These are phyloP conservation scores for Calonectria hongkongensis DNA, from an alignment of 2,329 filamentous ascomycete genomes.

Conservation along the genomic window DNA sequence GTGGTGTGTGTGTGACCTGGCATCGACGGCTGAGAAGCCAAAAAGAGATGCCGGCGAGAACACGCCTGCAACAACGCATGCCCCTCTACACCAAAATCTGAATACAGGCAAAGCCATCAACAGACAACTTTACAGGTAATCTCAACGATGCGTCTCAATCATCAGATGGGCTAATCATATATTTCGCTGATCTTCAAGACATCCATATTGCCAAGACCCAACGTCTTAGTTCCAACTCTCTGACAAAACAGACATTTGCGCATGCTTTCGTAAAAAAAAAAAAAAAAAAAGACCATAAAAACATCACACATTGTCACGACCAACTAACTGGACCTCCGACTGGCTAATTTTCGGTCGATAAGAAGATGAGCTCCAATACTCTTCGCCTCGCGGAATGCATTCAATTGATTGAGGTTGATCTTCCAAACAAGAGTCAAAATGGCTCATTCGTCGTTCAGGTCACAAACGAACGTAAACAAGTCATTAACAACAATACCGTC, in stretches of 20 bases:
- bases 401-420: conserved; percentile 25
- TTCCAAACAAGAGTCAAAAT: conserved; percentile 26
- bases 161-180: neutral
- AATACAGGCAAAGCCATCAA: neutral
- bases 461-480: conserved; percentile 19
- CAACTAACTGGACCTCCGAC: neutral
- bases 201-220: neutral
- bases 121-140: neutral
- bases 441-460: conserved; percentile 17
- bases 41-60: neutral
- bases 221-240: no score
- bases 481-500: neutral
- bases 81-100: neutral
- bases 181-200: neutral
- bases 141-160: neutral
- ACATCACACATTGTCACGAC: neutral
- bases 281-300: neutral
- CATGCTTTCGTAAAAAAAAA: neutral
- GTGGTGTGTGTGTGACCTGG: neutral
- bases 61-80: neutral
- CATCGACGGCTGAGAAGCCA: neutral
- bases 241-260: neutral
- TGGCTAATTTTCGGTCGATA: neutral
- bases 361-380: conserved; percentile 21
- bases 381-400: conserved; percentile 24